Evolutionary conservation across 345 rosid species (phyloP).

Genomic region (Litchi chinensis): DNA sequence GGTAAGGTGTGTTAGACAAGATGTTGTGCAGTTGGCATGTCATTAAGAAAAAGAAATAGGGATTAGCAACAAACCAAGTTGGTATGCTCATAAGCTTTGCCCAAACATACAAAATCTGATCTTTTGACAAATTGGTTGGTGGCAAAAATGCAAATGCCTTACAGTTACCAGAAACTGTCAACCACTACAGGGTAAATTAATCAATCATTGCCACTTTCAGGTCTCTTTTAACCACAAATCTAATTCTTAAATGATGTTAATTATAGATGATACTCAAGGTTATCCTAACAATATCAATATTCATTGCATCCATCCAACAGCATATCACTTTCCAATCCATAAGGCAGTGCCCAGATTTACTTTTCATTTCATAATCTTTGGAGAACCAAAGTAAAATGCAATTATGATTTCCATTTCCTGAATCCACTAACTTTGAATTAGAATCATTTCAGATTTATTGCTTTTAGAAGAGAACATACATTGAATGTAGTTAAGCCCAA

Average conservation of each 20-base stretch:
- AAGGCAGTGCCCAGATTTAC: not conserved
- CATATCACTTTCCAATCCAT: not conserved
- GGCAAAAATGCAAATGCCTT: not conserved
- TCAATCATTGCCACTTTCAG: not conserved
- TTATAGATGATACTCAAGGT: not conserved
- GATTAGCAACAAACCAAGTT: not conserved
- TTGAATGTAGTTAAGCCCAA: not conserved
- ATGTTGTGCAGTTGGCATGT: not conserved
- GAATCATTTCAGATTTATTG: conserved; percentile 6
- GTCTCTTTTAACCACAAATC: not conserved
- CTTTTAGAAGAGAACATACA: not conserved
- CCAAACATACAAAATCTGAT: not conserved
- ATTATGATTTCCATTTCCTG: not conserved
- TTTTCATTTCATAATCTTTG: not conserved
- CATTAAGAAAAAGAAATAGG: not conserved
- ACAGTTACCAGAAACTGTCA: not conserved
- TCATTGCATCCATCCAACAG: not conserved
- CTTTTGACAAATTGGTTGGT: not conserved
- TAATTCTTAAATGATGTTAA: not conserved
- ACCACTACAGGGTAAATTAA: not conserved
- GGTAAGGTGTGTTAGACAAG: not conserved
- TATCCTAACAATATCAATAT: not conserved
- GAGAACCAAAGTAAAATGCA: not conserved
- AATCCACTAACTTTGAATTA: not conserved
- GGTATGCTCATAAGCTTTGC: not conserved